Percentiles rank a stretch among this genome's conserved stretches.
Conservation (phyloP, 208 protist species). For the Acanthamoeba sp. region DNA sequence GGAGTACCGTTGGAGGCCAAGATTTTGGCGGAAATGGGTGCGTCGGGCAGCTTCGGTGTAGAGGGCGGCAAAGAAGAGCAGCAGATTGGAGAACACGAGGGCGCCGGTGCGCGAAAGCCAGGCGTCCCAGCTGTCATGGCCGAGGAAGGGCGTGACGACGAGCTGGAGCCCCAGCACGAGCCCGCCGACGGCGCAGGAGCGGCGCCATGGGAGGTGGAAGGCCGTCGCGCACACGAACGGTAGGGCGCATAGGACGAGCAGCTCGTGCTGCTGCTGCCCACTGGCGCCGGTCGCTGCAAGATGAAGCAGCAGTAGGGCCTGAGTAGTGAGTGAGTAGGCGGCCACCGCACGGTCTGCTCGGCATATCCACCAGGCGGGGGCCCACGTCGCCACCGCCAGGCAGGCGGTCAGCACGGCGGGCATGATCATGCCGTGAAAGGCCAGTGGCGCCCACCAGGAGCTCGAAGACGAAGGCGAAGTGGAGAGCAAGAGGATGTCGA, state of each 20-base stretch:
- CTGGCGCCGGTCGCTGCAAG: neutral
- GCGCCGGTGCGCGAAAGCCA: slow-evolving; percentile 11
- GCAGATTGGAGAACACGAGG: slow-evolving; percentile 19
- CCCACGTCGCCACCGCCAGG: slow-evolving; percentile 10
- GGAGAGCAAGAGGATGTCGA: neutral
- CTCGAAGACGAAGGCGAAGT: neutral
- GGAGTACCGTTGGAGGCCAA: slow-evolving; percentile 26
- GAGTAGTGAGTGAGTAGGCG: slow-evolving; percentile 12
- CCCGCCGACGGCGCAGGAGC: slow-evolving; percentile 33
- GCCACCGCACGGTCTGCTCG: neutral
- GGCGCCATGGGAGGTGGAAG: slow-evolving; percentile 16
- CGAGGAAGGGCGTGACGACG: neutral
- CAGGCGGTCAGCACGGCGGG: neutral
- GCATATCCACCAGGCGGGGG: neutral
- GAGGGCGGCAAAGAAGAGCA: slow-evolving; percentile 45
- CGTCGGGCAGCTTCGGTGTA: slow-evolving; percentile 16
- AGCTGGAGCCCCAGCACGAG: neutral
- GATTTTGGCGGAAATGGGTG: slow-evolving; percentile 39
- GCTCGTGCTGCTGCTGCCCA: neutral
- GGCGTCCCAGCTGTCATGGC: neutral
- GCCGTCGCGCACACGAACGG: slow-evolving; percentile 32
- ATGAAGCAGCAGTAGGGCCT: neutral
- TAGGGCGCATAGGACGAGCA: slow-evolving; percentile 12
- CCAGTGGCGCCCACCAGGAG: neutral
- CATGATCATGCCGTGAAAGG: slow-evolving; percentile 8